These are phyloP conservation scores for Fraxinus greggii DNA, from an alignment of 305 asterid genomes.

Conservation along the genomic window DNA sequence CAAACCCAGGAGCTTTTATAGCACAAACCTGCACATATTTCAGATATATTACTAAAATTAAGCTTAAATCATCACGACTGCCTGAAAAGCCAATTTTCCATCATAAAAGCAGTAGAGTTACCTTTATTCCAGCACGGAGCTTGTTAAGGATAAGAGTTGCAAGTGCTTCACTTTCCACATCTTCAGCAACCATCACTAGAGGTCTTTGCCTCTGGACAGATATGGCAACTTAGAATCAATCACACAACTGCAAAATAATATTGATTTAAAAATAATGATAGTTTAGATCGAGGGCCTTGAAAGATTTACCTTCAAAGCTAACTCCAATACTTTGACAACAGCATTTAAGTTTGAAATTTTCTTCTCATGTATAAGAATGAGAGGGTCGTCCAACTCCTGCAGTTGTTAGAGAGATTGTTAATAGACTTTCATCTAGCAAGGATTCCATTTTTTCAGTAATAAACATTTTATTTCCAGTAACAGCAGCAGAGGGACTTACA, in stretches of 20 bases:
- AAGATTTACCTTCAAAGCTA: conserved; percentile 51
- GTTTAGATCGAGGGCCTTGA: not conserved
- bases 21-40: conserved; percentile 48
- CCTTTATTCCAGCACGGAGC: conserved; percentile 71
- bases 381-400: conserved; percentile 60
- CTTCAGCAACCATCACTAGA: conserved; percentile 59
- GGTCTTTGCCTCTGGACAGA: conserved; percentile 49
- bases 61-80: not conserved
- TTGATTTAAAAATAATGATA: not conserved
- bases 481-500: conserved; percentile 31
- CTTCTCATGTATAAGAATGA: conserved; percentile 57
- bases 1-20: conserved; percentile 63
- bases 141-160: conserved; percentile 59
- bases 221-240: not conserved
- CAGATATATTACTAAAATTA: not conserved
- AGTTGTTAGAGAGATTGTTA: not conserved
- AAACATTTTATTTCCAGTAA: not conserved
- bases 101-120: conserved; percentile 6
- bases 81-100: not conserved
- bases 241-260: not conserved
- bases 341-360: conserved; percentile 47
- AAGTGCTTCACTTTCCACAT: conserved; percentile 62
- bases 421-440: not conserved
- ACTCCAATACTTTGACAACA: conserved; percentile 48
- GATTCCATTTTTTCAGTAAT: not conserved